phyloP scores from a whole-genome alignment of 495 filamentous ascomycete genomes.

The Daldinia concentrica region DNA sequence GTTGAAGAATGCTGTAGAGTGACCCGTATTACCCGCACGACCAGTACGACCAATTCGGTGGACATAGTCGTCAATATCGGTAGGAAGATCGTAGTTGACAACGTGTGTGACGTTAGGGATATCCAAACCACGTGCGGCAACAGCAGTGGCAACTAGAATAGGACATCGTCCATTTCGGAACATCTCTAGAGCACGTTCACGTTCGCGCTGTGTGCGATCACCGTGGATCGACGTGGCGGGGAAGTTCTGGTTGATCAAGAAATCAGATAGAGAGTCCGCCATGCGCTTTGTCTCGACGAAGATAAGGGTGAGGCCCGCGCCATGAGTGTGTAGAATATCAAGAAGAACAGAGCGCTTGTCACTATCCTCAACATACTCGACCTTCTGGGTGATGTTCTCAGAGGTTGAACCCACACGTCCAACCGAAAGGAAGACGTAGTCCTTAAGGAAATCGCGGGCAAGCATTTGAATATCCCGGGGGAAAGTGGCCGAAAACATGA shows the following conservation, averaged over 20 bases:
- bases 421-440: constrained; percentile 98
- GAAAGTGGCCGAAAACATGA: constrained; percentile 99
- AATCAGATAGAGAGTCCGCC: constrained; percentile 97
- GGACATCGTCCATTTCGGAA: constrained; percentile 96
- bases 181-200: constrained; percentile 95
- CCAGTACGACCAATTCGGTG: constrained; percentile 99
- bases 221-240: constrained; percentile 99
- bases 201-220: constrained; percentile 97
- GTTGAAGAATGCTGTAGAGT: constrained; percentile 99
- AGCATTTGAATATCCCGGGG: constrained; percentile 99
- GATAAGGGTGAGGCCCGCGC: constrained; percentile 89
- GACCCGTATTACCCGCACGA: constrained; percentile 98
- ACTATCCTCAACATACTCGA: constrained; percentile 95
- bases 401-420: constrained; percentile 99
- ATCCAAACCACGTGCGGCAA: constrained; percentile 94
- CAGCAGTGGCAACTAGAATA: constrained; percentile 95
- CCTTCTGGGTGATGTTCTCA: constrained; percentile 98
- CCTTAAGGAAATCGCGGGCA: constrained; percentile 95
- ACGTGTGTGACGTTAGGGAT: constrained; percentile 99
- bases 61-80: constrained; percentile 98
- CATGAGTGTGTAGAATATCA: constrained; percentile 96
- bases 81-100: constrained; percentile 98
- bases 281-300: constrained; percentile 99
- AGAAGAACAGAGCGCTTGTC: constrained; percentile 98
- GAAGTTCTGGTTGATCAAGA: constrained; percentile 97